These are phyloP conservation scores for Syzygium grande DNA, from an alignment of 345 rosid species.

Conservation along the genomic window DNA sequence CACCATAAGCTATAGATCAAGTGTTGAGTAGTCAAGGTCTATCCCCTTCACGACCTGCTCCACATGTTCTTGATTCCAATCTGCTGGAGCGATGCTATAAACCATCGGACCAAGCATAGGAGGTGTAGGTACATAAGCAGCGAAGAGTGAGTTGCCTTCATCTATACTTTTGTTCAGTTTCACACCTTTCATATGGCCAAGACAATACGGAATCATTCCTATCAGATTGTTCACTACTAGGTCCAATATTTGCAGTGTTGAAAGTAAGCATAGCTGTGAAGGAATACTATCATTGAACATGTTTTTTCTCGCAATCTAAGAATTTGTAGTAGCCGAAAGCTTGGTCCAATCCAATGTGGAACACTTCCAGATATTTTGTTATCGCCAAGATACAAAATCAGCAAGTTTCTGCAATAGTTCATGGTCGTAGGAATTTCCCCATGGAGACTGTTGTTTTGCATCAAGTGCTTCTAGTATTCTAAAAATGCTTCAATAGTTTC, in stretches of 20 bases:
- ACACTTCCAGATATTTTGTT: neutral
- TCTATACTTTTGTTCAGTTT: neutral
- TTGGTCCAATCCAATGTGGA: neutral
- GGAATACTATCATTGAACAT: neutral
- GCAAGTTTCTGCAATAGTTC: neutral
- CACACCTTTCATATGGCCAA: neutral
- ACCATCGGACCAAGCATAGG: too few relatives aligned
- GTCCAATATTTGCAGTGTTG: neutral
- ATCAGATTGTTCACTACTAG: neutral
- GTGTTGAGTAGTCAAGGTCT: neutral
- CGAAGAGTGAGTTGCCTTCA: neutral
- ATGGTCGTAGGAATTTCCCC: neutral
- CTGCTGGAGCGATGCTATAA: too few relatives aligned
- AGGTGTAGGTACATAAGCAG: neutral
- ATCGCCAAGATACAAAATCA: neutral
- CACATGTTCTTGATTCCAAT: neutral
- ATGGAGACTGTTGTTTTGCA: neutral
- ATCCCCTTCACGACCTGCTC: neutral
- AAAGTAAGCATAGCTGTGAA: neutral
- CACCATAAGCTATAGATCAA: neutral
- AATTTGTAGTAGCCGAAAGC: neutral
- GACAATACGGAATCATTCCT: neutral
- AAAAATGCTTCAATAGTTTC: too few relatives aligned
- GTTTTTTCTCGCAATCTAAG: constrained; percentile 2
- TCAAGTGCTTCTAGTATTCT: too few relatives aligned